Conservation (phyloP, 805 yeast genomes). For the Cyberlindnera euphorbiiphila region DNA sequence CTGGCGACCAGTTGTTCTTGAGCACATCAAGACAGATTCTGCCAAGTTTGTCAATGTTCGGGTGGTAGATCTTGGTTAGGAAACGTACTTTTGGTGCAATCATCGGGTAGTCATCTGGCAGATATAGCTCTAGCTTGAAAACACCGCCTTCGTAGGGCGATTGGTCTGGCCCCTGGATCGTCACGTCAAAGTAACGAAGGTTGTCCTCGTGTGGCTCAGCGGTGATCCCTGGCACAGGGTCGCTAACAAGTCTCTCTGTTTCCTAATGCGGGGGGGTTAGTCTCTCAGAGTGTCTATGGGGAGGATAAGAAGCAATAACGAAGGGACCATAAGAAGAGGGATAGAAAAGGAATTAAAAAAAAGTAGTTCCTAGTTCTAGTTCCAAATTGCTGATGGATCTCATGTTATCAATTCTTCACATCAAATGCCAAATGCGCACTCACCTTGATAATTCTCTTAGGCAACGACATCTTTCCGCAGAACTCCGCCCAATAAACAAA, state of each 20-base stretch:
- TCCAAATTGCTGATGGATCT: no score
- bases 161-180: constrained; percentile 84
- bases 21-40: constrained; percentile 93
- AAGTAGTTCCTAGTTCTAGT: no score
- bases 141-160: constrained; percentile 88
- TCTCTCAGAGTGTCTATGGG: no score
- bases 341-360: no score
- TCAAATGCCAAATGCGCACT: no score
- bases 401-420: no score
- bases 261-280: no score
- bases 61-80: constrained; percentile 91
- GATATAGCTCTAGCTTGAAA: constrained; percentile 77
- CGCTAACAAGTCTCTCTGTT: constrained; percentile 86
- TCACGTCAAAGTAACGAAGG: constrained; percentile 86
- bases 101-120: constrained; percentile 98
- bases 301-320: no score
- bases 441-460: constrained; percentile 88
- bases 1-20: constrained; percentile 97
- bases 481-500: background rate
- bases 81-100: constrained; percentile 96
- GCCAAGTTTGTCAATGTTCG: constrained; percentile 92
- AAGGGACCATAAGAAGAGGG: no score
- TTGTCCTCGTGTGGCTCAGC: constrained; percentile 95
- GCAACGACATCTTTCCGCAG: constrained; percentile 39
- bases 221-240: constrained; percentile 94